Percentiles rank a stretch among this genome's conserved stretches.
phyloP scores from a whole-genome alignment of 495 filamentous ascomycete species.

The Baudoinia panamericana region DNA sequence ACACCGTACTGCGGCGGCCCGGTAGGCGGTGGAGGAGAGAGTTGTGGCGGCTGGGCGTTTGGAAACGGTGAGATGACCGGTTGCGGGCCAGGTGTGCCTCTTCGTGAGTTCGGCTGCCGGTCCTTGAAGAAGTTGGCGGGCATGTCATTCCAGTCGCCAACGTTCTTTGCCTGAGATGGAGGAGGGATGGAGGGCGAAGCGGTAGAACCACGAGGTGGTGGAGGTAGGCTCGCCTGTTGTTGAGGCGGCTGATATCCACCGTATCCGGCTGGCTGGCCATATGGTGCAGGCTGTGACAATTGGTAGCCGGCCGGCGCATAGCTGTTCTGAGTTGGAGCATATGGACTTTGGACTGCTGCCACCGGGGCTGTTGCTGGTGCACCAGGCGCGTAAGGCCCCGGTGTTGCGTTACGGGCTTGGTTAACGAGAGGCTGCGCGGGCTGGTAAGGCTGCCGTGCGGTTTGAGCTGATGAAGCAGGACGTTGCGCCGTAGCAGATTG shows the following conservation, averaged over 20 bases:
- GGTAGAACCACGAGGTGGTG: slow-evolving; percentile 44
- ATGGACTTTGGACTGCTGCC: slow-evolving; percentile 4
- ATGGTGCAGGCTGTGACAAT: slow-evolving; percentile 19
- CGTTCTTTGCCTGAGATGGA: slow-evolving; percentile 52
- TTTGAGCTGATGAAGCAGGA: slow-evolving; percentile 10
- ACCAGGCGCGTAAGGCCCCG: slow-evolving; percentile 21
- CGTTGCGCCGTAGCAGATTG: slow-evolving; percentile 22
- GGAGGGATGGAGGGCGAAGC: slow-evolving; percentile 52
- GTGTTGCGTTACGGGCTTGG: slow-evolving; percentile 13
- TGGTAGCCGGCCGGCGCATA: slow-evolving; percentile 44
- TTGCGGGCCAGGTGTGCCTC: slow-evolving; percentile 53
- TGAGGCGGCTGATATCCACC: slow-evolving; percentile 21
- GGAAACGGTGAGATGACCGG: slow-evolving; percentile 56
- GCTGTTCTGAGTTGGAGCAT: slow-evolving; percentile 9
- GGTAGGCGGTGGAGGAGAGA: slow-evolving; percentile 31
- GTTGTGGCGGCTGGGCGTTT: slow-evolving; percentile 35
- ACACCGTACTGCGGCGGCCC: slow-evolving; percentile 33
- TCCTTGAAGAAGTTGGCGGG: slow-evolving; percentile 63
- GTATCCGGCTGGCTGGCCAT: slow-evolving; percentile 12
- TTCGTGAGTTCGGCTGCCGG: slow-evolving; percentile 46
- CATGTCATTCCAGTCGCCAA: slow-evolving; percentile 85
- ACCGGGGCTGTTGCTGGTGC: slow-evolving; percentile 8
- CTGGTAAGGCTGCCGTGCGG: slow-evolving; percentile 1
- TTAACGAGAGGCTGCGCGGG: slow-evolving; percentile 15
- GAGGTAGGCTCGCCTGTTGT: slow-evolving; percentile 31